A percentile compares a stretch with the other conserved stretches of the same genome.
These are phyloP conservation scores for Penicillium decumbens DNA, from an alignment of 2,329 filamentous ascomycete genomes.

Conservation along the genomic window DNA sequence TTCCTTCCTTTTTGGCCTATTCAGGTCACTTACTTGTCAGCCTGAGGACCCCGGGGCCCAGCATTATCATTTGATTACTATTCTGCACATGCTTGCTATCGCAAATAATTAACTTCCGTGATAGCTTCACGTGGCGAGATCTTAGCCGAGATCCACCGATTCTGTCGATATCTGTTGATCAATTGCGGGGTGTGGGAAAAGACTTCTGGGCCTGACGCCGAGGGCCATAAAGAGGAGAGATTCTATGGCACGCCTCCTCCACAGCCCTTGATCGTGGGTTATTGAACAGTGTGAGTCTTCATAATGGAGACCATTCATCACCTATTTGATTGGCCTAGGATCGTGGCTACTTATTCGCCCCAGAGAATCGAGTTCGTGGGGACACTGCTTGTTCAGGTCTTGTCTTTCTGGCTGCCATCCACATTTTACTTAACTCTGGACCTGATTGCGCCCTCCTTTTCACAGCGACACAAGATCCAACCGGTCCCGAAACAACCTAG, in stretches of 20 bases:
- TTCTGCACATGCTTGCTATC: no score
- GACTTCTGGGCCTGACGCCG: constrained; percentile 6
- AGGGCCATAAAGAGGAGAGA: constrained; percentile 4
- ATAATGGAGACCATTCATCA: constrained; percentile 1
- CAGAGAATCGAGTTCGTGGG: constrained; percentile 28
- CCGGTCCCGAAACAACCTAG: constrained; percentile 50
- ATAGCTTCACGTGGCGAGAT: constrained; percentile 12
- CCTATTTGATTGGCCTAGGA: constrained; percentile 9
- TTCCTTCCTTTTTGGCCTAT: no score
- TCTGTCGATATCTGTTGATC: constrained; percentile 9
- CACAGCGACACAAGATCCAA: constrained; percentile 53
- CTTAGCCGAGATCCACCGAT: constrained; percentile 13
- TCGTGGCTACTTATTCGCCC: constrained; percentile 18
- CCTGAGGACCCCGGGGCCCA: background rate
- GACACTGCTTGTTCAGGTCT: constrained; percentile 22
- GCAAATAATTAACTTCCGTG: no score
- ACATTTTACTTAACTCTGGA: constrained; percentile 45
- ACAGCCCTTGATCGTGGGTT: background rate
- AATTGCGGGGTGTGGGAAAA: constrained; percentile 10
- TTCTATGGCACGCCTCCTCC: background rate
- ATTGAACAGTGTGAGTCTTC: background rate
- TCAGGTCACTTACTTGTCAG: background rate
- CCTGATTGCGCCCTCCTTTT: constrained; percentile 45
- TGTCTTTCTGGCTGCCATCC: constrained; percentile 28
- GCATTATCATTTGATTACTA: background rate